Evolutionary conservation across 2,329 filamentous ascomycete species (phyloP).

Genomic region (Clonostachys rhizophaga): DNA sequence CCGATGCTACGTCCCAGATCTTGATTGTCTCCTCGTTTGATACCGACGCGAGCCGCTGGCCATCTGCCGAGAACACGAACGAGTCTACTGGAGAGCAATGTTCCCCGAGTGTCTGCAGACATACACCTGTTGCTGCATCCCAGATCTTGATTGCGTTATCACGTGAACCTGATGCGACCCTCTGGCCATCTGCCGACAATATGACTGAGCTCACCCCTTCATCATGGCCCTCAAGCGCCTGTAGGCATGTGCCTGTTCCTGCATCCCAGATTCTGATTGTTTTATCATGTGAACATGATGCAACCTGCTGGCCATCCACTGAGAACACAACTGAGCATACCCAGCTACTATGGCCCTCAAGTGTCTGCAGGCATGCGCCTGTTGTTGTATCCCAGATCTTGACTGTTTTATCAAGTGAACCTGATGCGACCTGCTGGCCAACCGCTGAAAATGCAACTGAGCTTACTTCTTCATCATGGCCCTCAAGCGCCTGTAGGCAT

Average conservation of each 20-base stretch:
- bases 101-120: neutral
- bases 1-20: neutral
- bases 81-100: neutral
- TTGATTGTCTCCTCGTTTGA: neutral
- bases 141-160: slow-evolving; percentile 3
- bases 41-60: neutral
- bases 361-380: too few relatives aligned
- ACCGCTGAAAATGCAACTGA: too few relatives aligned
- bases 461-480: neutral
- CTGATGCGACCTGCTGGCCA: too few relatives aligned
- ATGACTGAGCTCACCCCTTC: neutral
- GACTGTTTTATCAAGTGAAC: too few relatives aligned
- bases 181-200: slow-evolving; percentile 1
- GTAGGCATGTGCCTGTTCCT: slow-evolving; percentile 1
- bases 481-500: neutral
- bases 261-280: slow-evolving; percentile 2
- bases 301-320: neutral
- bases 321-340: slow-evolving; percentile 1
- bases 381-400: too few relatives aligned
- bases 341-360: too few relatives aligned
- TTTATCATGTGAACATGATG: slow-evolving; percentile 1
- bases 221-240: slow-evolving; percentile 3
- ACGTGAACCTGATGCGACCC: slow-evolving; percentile 1
- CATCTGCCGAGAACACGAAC: neutral
- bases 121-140: neutral